phyloP scores from a whole-genome alignment of 257 asterid genomes.

The Primulina huaijiensis region DNA sequence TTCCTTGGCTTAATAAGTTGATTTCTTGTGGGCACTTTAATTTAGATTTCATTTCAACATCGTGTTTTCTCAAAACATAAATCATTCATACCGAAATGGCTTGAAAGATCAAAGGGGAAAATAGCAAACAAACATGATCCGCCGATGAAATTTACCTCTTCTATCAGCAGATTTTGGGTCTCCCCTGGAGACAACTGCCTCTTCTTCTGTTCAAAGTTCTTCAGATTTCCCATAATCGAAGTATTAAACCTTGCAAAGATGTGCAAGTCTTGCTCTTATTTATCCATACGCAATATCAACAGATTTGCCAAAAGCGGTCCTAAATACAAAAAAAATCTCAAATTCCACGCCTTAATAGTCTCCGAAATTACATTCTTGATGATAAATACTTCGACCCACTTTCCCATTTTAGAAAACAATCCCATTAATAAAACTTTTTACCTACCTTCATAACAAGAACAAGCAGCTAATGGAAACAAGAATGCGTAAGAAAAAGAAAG shows the following conservation, averaged over 20 bases:
- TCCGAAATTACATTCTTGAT: neutral
- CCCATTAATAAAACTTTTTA: neutral
- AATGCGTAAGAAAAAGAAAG: neutral
- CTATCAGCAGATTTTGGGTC: constrained; percentile 42
- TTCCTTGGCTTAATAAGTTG: neutral
- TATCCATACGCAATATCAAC: neutral
- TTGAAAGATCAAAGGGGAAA: neutral
- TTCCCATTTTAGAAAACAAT: neutral
- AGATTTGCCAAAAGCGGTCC: neutral
- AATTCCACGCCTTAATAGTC: neutral
- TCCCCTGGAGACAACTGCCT: constrained; percentile 44
- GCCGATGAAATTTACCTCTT: constrained; percentile 41
- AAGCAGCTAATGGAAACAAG: neutral
- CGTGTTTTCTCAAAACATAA: neutral
- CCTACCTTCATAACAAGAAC: neutral
- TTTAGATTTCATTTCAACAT: too few species aligned
- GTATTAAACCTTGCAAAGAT: neutral
- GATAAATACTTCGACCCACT: neutral
- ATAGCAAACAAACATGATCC: constrained; percentile 1
- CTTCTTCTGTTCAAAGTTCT: constrained; percentile 43
- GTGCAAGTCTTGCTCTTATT: too few species aligned
- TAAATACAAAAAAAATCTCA: neutral
- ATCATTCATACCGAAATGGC: too few species aligned
- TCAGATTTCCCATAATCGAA: constrained; percentile 34
- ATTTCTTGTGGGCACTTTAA: too few species aligned